phyloP scores from a whole-genome alignment of 163 green algal species.

The Coccomyxa subellipsoidea region DNA sequence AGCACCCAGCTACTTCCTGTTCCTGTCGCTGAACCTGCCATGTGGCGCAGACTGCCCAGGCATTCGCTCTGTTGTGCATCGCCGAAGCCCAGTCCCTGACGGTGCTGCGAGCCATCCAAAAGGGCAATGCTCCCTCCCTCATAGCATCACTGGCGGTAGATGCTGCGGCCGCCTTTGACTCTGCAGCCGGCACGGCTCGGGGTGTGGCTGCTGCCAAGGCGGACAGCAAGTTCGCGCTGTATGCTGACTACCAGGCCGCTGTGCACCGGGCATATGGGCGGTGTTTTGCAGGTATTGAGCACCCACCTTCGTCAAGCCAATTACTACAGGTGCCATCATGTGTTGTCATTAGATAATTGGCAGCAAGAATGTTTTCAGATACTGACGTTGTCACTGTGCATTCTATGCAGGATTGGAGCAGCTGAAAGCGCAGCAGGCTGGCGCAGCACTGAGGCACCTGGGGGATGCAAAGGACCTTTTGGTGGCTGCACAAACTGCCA shows the following conservation, averaged over 20 bases:
- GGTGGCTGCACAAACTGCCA: slow-evolving; percentile 9
- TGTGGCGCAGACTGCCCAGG: neutral
- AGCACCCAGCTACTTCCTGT: no score
- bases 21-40: neutral
- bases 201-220: neutral
- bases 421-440: slow-evolving; percentile 23
- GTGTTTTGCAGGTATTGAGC: slow-evolving; percentile 14
- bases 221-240: slow-evolving; percentile 25
- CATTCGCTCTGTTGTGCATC: slow-evolving; percentile 14
- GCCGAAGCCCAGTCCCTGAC: slow-evolving; percentile 49
- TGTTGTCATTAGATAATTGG: neutral
- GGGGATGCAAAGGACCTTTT: neutral
- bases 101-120: slow-evolving; percentile 35
- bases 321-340: neutral
- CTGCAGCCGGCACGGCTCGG: neutral
- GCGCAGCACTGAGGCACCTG: slow-evolving; percentile 16
- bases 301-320: neutral
- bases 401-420: slow-evolving; percentile 6
- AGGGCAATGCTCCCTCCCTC: slow-evolving; percentile 38
- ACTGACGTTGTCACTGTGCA: neutral
- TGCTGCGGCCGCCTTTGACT: slow-evolving; percentile 23
- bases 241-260: slow-evolving; percentile 36
- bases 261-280: slow-evolving; percentile 19
- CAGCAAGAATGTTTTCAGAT: neutral
- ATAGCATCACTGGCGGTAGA: slow-evolving; percentile 36